Evolutionary conservation across 2,329 filamentous ascomycete species (phyloP).

Genomic region (Furcasterigmium sp.): DNA sequence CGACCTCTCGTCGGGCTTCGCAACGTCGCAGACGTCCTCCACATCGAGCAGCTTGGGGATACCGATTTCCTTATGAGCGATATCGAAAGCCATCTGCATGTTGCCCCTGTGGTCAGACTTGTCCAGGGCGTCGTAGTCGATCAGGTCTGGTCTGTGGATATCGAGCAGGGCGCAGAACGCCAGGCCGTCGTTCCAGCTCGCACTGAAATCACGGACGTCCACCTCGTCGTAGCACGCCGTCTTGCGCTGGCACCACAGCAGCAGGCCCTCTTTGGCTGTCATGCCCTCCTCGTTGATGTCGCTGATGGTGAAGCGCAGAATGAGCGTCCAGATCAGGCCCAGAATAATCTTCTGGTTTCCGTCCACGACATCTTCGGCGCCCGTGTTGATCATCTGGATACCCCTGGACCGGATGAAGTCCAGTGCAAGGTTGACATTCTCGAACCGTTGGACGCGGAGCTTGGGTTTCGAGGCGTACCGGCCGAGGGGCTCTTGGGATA

Average conservation of each 20-base stretch:
- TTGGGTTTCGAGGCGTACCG: constrained; percentile 96
- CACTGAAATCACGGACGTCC: constrained; percentile 89
- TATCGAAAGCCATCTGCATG: constrained; percentile 97
- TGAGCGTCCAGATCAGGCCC: constrained; percentile 96
- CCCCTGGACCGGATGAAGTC: constrained; percentile 87
- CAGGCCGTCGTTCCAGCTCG: constrained; percentile 94
- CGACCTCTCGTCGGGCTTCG: constrained; percentile 91
- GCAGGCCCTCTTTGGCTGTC: constrained; percentile 91
- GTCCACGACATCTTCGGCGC: constrained; percentile 96
- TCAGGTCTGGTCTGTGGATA: constrained; percentile 93
- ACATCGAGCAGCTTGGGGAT: constrained; percentile 95
- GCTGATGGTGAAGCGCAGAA: constrained; percentile 95
- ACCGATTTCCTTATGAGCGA: constrained; percentile 92
- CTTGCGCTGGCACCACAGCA: constrained; percentile 97
- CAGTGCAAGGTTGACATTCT: constrained; percentile 94
- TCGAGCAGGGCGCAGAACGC: constrained; percentile 95
- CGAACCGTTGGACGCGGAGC: constrained; percentile 91
- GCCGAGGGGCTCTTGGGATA: constrained; percentile 89
- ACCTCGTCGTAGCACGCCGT: constrained; percentile 98
- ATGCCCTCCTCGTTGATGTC: constrained; percentile 98
- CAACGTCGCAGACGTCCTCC: constrained; percentile 95
- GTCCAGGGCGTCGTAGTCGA: constrained; percentile 92
- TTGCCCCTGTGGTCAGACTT: constrained; percentile 93
- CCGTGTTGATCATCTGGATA: constrained; percentile 98
- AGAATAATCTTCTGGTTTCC: constrained; percentile 97